A percentile compares a stretch with the other conserved stretches of the same genome.
phyloP scores from a whole-genome alignment of 73 alveolate species.

The Symbiodinium pilosum region DNA sequence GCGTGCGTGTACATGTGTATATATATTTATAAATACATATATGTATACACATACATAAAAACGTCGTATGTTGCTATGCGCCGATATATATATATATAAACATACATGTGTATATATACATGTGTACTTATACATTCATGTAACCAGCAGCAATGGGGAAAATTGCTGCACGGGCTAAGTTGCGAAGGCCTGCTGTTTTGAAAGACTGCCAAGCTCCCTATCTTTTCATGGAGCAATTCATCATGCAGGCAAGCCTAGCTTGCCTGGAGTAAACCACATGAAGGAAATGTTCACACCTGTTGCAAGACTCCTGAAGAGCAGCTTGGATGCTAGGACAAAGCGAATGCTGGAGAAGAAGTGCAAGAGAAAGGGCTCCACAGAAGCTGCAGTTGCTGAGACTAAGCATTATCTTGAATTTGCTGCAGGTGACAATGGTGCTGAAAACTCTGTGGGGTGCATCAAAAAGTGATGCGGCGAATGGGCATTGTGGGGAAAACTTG shows the following conservation, averaged over 20 bases:
- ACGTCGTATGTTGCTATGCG: no score
- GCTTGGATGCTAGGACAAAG: not conserved
- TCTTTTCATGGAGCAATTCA: not conserved
- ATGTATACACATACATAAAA: no score
- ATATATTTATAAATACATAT: no score
- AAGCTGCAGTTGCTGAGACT: no score
- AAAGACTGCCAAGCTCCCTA: not conserved
- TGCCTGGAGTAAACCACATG: not conserved
- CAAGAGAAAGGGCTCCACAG: not conserved
- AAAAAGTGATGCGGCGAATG: not conserved
- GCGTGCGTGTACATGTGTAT: no score
- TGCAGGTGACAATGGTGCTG: not conserved
- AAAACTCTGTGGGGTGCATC: not conserved
- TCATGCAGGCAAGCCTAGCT: not conserved
- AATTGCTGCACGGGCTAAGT: not conserved
- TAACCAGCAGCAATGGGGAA: not conserved
- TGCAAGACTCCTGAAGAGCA: not conserved
- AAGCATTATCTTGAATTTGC: no score
- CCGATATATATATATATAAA: no score
- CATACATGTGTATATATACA: no score
- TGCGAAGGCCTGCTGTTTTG: not conserved
- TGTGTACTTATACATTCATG: not conserved
- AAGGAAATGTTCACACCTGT: not conserved
- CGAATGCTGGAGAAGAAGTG: no score
- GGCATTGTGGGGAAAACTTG: not conserved